phyloP scores from a whole-genome alignment of 352 stramenopile genomes.

The Aphanomyces astaci region DNA sequence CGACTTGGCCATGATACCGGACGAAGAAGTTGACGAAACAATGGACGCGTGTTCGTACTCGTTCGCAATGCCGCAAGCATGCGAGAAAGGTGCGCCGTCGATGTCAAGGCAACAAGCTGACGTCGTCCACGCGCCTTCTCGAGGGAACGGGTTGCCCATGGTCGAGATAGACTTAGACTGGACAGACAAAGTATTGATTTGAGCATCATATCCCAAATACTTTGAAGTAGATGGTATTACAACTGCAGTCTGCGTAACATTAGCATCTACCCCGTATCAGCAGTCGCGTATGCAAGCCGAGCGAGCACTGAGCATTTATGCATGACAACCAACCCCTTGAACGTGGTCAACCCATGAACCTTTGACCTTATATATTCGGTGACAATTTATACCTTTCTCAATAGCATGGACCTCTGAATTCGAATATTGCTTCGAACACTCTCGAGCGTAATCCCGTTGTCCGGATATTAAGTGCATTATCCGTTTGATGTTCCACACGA shows the following conservation, averaged over 20 bases:
- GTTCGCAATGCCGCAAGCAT: neutral
- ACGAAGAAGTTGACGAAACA: neutral
- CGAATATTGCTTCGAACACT: neutral
- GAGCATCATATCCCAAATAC: neutral
- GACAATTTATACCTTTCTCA: too few relatives aligned
- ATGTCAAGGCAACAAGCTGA: neutral
- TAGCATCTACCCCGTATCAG: too few relatives aligned
- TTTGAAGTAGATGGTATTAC: too few relatives aligned
- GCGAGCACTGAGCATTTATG: too few relatives aligned
- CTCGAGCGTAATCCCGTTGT: too few relatives aligned
- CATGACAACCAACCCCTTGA: too few relatives aligned
- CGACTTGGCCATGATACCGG: slow-evolving; percentile 7
- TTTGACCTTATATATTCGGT: too few relatives aligned
- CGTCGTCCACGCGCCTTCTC: neutral
- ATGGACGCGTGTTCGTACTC: neutral
- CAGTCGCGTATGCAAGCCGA: too few relatives aligned
- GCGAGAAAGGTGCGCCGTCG: neutral
- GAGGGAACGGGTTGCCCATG: neutral
- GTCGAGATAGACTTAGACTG: slow-evolving; percentile 22
- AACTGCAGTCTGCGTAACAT: too few relatives aligned
- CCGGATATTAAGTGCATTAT: neutral
- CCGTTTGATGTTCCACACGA: neutral
- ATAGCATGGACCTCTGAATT: neutral
- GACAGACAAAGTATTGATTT: slow-evolving; percentile 22
- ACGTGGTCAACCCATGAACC: too few relatives aligned